Percentiles rank a stretch among this genome's conserved stretches.
Evolutionary conservation across 148 eudicot genomes (phyloP).

Genomic region (Heliosperma pusillum): DNA sequence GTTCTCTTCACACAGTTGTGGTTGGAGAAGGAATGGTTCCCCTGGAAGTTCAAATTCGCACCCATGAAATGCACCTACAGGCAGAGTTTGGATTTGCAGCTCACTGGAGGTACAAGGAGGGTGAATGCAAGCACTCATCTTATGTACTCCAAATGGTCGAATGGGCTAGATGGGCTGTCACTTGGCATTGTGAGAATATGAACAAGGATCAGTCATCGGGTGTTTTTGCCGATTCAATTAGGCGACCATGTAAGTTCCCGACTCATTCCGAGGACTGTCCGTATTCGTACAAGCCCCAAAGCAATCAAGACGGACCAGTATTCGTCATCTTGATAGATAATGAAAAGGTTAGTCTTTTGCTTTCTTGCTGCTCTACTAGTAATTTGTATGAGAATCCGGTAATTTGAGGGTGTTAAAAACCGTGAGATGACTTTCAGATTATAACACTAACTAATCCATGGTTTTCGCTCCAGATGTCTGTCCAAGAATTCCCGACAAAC

Average conservation of each 20-base stretch:
- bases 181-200: conserved; percentile 95
- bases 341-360: conserved; percentile 62
- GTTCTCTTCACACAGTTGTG: conserved; percentile 89
- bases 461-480: conserved; percentile 71
- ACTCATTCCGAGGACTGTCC: conserved; percentile 78
- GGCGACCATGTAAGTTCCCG: conserved; percentile 77
- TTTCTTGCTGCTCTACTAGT: not conserved
- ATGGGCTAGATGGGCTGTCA: conserved; percentile 96
- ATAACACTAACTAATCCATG: conserved; percentile 1
- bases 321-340: conserved; percentile 83
- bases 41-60: conserved; percentile 92
- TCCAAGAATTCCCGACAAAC: conserved; percentile 72
- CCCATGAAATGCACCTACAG: conserved; percentile 89
- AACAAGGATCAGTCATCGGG: conserved; percentile 46
- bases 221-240: conserved; percentile 37
- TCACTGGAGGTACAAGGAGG: conserved; percentile 98
- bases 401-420: too few relatives aligned
- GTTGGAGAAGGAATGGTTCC: conserved; percentile 67
- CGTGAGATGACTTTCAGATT: too few relatives aligned
- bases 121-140: conserved; percentile 67
- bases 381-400: not conserved
- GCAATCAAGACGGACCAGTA: conserved; percentile 68
- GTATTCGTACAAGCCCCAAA: conserved; percentile 55
- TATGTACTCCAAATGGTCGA: conserved; percentile 95
- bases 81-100: conserved; percentile 96